Percentiles rank a stretch among this genome's conserved stretches.
phyloP scores from a whole-genome alignment of 1,284 basidiomycete genomes.

The Ustilago esculenta region DNA sequence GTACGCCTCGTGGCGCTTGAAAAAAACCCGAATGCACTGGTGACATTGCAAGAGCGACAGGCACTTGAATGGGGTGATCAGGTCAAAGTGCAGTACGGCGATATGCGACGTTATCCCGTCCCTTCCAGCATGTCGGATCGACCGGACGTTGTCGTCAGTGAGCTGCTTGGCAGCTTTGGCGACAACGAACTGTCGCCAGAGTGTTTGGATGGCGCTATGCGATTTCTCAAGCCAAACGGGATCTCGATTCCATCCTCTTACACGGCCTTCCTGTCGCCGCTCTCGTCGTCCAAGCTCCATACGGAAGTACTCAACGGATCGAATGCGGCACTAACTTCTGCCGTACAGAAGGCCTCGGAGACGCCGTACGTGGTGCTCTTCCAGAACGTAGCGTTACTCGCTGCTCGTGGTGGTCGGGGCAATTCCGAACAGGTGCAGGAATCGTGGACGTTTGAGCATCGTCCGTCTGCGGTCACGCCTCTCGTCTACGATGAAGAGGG shows the following conservation, averaged over 20 bases:
- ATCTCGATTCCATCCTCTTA: constrained; percentile 97
- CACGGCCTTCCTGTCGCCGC: constrained; percentile 89
- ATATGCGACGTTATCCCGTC: constrained; percentile 80
- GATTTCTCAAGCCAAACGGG: constrained; percentile 76
- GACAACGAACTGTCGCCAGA: constrained; percentile 99
- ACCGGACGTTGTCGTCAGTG: constrained; percentile 93
- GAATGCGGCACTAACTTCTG: constrained; percentile 22
- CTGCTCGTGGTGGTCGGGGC: constrained; percentile 71
- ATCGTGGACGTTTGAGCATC: constrained; percentile 96
- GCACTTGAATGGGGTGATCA: constrained; percentile 77
- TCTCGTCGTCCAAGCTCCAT: constrained; percentile 88
- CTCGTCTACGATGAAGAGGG: constrained; percentile 54
- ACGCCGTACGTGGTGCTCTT: constrained; percentile 99
- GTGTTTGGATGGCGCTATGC: constrained; percentile 92
- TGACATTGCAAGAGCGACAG: constrained; percentile 60
- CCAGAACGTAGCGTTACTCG: constrained; percentile 74
- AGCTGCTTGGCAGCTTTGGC: constrained; percentile 94
- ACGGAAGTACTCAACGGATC: constrained; percentile 39
- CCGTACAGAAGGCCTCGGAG: constrained; percentile 74
- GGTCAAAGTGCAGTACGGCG: constrained; percentile 87
- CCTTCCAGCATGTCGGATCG: constrained; percentile 73
- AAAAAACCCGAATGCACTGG: constrained; percentile 75
- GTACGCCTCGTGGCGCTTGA: constrained; percentile 84
- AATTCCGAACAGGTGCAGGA: constrained; percentile 84
- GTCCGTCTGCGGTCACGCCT: constrained; percentile 43